These are phyloP conservation scores for Oryza glumipatula DNA, from an alignment of 176 grass and related monocot genomes.

Conservation along the genomic window DNA sequence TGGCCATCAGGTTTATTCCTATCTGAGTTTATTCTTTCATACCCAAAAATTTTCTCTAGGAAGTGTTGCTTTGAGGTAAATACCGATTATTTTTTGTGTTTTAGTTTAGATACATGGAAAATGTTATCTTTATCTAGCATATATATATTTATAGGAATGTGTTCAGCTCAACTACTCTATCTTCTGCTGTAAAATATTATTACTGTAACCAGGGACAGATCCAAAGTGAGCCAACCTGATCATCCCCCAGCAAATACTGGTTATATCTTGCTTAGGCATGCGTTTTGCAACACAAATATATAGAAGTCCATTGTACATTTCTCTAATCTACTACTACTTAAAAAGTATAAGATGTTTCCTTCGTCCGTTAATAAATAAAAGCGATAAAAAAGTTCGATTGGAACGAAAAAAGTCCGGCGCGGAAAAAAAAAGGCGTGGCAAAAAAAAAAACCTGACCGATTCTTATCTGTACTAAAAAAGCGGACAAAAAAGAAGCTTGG, in stretches of 20 bases:
- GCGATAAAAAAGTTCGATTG: no score
- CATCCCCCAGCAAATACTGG: not conserved
- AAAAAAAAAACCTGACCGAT: no score
- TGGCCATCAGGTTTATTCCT: conserved; percentile 94
- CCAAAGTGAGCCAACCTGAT: not conserved
- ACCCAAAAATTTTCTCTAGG: conserved; percentile 59
- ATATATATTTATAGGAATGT: conserved; percentile 21
- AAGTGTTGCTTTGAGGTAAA: conserved; percentile 83
- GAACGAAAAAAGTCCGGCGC: no score
- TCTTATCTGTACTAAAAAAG: no score
- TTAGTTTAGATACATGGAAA: conserved; percentile 9
- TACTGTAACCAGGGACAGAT: not conserved
- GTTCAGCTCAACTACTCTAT: conserved; percentile 9
- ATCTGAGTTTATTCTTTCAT: conserved; percentile 86
- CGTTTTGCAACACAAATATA: not conserved
- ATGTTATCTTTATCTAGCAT: not conserved
- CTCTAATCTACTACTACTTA: not conserved
- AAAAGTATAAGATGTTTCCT: no score
- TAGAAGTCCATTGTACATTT: not conserved
- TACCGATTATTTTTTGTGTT: conserved; percentile 23
- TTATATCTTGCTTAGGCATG: not conserved
- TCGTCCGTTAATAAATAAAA: no score
- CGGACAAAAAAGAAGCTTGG: no score
- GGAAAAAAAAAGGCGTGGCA: no score
- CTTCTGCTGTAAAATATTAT: not conserved